Evolutionary conservation across 768 basidiomycete species (phyloP).

Genomic region (Dictyophora rubrovolvata): DNA sequence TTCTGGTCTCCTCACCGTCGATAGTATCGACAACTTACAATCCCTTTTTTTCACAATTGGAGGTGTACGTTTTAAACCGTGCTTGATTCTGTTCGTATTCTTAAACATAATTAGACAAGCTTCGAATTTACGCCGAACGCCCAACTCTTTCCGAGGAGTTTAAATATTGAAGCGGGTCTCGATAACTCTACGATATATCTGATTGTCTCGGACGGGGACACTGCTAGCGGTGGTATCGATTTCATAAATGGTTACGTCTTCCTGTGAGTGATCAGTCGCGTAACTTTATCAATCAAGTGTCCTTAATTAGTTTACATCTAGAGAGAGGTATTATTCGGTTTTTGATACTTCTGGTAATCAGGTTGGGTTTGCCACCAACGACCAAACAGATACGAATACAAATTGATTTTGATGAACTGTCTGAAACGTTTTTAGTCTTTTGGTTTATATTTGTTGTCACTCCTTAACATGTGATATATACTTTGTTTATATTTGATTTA

Average conservation of each 20-base stretch:
- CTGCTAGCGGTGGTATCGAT: constrained; percentile 23
- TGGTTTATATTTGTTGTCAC: no score
- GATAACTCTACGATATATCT: constrained; percentile 22
- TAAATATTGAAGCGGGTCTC: constrained; percentile 27
- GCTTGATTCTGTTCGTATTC: neutral
- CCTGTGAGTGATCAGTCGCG: constrained; percentile 11
- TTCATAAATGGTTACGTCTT: constrained; percentile 25
- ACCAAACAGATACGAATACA: neutral
- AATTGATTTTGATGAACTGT: neutral
- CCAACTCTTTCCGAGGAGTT: constrained; percentile 26
- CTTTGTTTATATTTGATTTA: no score
- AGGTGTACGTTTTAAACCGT: neutral
- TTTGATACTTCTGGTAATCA: constrained; percentile 13
- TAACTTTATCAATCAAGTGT: neutral
- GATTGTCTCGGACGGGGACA: constrained; percentile 21
- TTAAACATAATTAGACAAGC: neutral
- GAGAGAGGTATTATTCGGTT: constrained; percentile 16
- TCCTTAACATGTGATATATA: no score
- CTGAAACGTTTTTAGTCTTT: neutral
- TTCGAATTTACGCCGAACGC: constrained; percentile 10
- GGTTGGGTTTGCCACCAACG: constrained; percentile 15
- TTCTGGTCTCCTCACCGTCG: constrained; percentile 1
- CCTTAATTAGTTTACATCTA: constrained; percentile 5
- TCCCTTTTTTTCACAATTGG: constrained; percentile 2
- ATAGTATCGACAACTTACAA: neutral